phyloP scores from a whole-genome alignment of 495 filamentous ascomycete genomes.

The Amphirosellinia nigrospora region DNA sequence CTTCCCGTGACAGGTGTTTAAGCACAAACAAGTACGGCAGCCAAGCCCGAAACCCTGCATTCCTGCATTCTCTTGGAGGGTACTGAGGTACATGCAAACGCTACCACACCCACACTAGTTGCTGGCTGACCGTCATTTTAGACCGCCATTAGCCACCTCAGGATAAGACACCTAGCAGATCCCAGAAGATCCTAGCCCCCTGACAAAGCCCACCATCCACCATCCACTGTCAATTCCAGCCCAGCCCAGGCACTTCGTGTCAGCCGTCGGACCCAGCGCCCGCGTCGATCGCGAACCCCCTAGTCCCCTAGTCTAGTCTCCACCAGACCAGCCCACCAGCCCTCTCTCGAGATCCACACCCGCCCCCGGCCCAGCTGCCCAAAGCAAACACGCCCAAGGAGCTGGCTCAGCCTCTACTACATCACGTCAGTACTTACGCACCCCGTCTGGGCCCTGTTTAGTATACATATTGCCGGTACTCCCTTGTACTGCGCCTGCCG shows the following conservation, averaged over 20 bases:
- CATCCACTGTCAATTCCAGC: slow-evolving; percentile 26
- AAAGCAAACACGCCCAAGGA: slow-evolving; percentile 30
- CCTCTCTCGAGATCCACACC: slow-evolving; percentile 14
- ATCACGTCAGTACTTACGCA: slow-evolving; percentile 39
- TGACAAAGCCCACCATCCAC: background rate
- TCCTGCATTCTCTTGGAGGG: slow-evolving; percentile 20
- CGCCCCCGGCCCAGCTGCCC: slow-evolving; percentile 27
- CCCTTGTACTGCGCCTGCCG: slow-evolving; percentile 33
- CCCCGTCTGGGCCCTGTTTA: slow-evolving; percentile 32
- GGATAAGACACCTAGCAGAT: slow-evolving; percentile 17
- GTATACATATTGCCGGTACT: slow-evolving; percentile 26
- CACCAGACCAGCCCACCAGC: too few relatives aligned
- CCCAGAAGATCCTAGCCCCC: slow-evolving; percentile 15
- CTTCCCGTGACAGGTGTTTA: slow-evolving; percentile 24
- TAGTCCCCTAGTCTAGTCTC: background rate
- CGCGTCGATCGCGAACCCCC: slow-evolving; percentile 23
- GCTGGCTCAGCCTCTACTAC: slow-evolving; percentile 41
- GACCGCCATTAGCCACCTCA: slow-evolving; percentile 18
- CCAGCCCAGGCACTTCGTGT: slow-evolving; percentile 40
- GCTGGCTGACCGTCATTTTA: slow-evolving; percentile 23
- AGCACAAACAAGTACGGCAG: slow-evolving; percentile 5
- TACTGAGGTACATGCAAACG: slow-evolving; percentile 8
- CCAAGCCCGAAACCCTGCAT: slow-evolving; percentile 24
- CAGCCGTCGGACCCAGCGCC: slow-evolving; percentile 34
- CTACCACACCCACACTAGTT: slow-evolving; percentile 10